A percentile compares a stretch with the other conserved stretches of the same genome.
phyloP scores from a whole-genome alignment of 83 land plant species.

The Picea engelmannii region DNA sequence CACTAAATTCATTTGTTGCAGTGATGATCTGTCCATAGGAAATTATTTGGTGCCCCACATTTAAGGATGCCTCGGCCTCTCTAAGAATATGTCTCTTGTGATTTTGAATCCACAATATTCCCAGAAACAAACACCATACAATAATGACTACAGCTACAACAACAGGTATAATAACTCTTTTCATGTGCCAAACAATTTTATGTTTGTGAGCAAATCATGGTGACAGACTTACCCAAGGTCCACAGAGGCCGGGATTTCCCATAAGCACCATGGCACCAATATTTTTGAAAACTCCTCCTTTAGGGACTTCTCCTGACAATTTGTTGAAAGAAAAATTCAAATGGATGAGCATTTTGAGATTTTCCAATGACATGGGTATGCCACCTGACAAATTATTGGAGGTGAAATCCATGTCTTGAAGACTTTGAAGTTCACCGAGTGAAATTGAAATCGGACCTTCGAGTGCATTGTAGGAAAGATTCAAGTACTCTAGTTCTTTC shows the following conservation, averaged over 20 bases:
- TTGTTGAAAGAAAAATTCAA: conserved; percentile 15
- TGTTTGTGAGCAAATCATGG: too few relatives aligned
- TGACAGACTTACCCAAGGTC: too few relatives aligned
- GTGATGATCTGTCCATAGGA: not conserved
- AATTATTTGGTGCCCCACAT: too few relatives aligned
- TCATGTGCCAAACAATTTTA: not conserved
- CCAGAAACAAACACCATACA: too few relatives aligned
- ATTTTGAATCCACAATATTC: too few relatives aligned
- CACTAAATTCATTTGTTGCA: conserved; percentile 18
- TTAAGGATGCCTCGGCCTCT: not conserved
- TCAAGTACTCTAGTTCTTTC: not conserved
- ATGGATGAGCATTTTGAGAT: too few relatives aligned
- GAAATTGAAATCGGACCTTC: conserved; percentile 1
- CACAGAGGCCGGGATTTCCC: not conserved
- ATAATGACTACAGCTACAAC: too few relatives aligned
- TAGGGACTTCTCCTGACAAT: conserved; percentile 15
- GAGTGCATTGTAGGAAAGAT: not conserved
- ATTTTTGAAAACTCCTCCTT: conserved; percentile 11
- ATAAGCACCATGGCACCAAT: not conserved
- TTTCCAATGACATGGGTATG: not conserved
- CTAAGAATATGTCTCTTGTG: too few relatives aligned
- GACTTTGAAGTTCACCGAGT: not conserved
- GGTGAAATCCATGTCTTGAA: not conserved
- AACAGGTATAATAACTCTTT: too few relatives aligned
- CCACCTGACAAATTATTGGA: conserved; percentile 4